Conservation (phyloP, 106 monocot genomes). For the Gastrodia elata region DNA sequence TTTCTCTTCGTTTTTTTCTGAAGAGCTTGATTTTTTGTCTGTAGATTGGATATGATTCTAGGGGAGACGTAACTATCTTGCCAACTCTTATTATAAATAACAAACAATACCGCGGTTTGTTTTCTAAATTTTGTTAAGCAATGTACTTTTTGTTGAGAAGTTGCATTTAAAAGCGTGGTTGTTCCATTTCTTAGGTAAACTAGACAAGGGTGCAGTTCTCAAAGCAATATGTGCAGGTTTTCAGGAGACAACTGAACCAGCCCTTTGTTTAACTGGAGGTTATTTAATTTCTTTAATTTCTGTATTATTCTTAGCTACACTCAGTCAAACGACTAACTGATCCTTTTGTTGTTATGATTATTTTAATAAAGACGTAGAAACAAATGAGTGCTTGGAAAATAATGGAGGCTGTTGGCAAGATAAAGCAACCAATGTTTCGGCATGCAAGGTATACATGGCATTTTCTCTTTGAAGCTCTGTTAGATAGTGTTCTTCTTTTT, state of each 20-base stretch:
- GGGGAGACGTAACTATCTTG: conserved; percentile 65
- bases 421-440: conserved; percentile 33
- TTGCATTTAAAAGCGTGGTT: not conserved
- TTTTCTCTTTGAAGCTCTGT: too few species aligned
- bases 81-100: conserved; percentile 64
- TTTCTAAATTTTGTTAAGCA: not conserved
- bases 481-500: too few species aligned
- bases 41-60: conserved; percentile 52
- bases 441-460: conserved; percentile 40
- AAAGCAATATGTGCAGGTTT: conserved; percentile 60
- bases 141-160: not conserved
- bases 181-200: conserved; percentile 27
- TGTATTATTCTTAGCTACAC: too few species aligned
- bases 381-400: conserved; percentile 58
- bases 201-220: conserved; percentile 51
- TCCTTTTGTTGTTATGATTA: not conserved
- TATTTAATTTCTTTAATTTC: too few species aligned
- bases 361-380: conserved; percentile 30
- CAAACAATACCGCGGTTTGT: conserved; percentile 51
- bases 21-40: not conserved
- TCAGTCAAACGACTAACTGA: too few species aligned
- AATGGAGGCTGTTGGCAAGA: conserved; percentile 67
- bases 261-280: conserved; percentile 44
- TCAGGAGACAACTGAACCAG: conserved; percentile 49
- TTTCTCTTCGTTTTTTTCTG: not conserved